Base-by-base conservation (phyloP, 208 protist genomes). In the Leishmania turanica region DNA sequence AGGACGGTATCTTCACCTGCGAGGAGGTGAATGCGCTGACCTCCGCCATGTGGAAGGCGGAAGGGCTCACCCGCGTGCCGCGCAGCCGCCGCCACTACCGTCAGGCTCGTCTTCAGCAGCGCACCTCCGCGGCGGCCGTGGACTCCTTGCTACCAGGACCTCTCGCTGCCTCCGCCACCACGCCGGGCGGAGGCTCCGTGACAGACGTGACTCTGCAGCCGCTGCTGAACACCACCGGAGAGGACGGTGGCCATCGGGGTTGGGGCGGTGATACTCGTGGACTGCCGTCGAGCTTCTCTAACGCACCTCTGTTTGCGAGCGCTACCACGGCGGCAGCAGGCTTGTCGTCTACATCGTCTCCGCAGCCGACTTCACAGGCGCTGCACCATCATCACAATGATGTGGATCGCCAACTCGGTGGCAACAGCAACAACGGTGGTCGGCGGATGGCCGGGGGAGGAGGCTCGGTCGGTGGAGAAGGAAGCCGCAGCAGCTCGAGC, bases 1-100 rank as follows among this genome's bases (percentile, higher is more conserved):
- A 49, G 64, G 64, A 54, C 24, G 49, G 40, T n/a, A 79, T 86
- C 17, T 86, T 86, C 42, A 86, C 69, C 19, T 9, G 58, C 15
- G 82, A 82, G 5, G 82, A 86, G n/a, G 82, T 82, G 24, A 45
- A 31, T 6, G 60, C 77, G 7, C 68, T 86, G 17, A 86, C 82
- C 24, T 56, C 82, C 5, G 76, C 82, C 21, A 86, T 86, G 82
- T 86, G 82, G 82, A 82, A 71, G 42, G 82, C 82, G 6, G 82
- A 86, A 64, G 82, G 78, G 7, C 65, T 86, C 4, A 82, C 78
- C 27, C 82, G 82, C 19, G 78, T 80, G 1, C 53, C 82, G 24
- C 78, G 58, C 34, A 47, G 45, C 9, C n/a, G 40, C 49, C 75
- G 74, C 15, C 34, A 31, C 34, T 17, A 56, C 31, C n/a, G 19